Conservation (phyloP, 1,139 yeast species). For the Eremothecium cymbalariae region DNA sequence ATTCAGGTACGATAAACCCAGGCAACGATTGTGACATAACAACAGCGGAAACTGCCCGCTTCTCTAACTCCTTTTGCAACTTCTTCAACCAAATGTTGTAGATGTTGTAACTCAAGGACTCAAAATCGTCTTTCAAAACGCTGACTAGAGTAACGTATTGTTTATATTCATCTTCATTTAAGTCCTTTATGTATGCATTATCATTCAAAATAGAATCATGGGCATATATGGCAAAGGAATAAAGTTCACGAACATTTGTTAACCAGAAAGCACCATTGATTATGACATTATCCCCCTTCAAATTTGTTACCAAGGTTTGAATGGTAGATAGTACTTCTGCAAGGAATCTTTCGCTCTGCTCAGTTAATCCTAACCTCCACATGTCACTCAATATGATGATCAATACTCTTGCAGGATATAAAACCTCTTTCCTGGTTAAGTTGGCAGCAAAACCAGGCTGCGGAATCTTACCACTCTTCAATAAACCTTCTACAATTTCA, state of each 20-base stretch:
- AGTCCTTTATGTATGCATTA: constrained; percentile 68
- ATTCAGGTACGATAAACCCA: constrained; percentile 88
- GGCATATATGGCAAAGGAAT: constrained; percentile 90
- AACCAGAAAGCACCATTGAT: constrained; percentile 97
- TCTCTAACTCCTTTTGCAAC: constrained; percentile 83
- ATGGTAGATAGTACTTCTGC: constrained; percentile 87
- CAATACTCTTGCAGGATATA: constrained; percentile 93
- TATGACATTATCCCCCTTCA: constrained; percentile 80
- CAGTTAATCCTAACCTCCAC: constrained; percentile 96
- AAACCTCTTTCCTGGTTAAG: constrained; percentile 79
- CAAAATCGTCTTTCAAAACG: constrained; percentile 90
- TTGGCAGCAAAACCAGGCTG: constrained; percentile 77
- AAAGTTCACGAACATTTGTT: constrained; percentile 90
- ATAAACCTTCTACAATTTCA: constrained; percentile 81
- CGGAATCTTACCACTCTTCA: constrained; percentile 85
- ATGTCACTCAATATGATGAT: constrained; percentile 88
- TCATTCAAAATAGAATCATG: constrained; percentile 82
- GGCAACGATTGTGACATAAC: constrained; percentile 92
- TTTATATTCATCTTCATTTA: constrained; percentile 85
- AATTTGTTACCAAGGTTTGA: constrained; percentile 62
- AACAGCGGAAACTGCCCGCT: constrained; percentile 89
- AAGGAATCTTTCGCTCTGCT: constrained; percentile 82
- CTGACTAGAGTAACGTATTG: constrained; percentile 86
- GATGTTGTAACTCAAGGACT: constrained; percentile 84
- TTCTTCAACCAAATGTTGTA: constrained; percentile 98